Conservation (phyloP, 2,329 filamentous ascomycete genomes). For the Beauveria bassiana region DNA sequence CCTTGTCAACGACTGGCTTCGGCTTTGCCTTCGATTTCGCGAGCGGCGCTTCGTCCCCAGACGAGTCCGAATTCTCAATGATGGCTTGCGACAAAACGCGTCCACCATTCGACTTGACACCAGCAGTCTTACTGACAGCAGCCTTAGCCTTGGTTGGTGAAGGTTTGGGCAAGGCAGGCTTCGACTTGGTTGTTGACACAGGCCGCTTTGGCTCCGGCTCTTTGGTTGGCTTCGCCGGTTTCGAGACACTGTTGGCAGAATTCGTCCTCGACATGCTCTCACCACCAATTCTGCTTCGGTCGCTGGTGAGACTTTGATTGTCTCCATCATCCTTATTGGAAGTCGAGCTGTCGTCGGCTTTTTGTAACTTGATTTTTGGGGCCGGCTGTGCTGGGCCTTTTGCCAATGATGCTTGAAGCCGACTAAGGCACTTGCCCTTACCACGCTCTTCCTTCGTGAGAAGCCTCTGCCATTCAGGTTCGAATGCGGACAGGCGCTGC, state of each 20-base stretch:
- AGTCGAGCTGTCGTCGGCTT: conserved; percentile 38
- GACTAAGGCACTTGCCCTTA: conserved; percentile 52
- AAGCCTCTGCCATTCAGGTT: conserved; percentile 55
- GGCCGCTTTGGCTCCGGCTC: conserved; percentile 51
- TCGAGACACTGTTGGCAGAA: conserved; percentile 42
- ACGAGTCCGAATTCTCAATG: conserved; percentile 48
- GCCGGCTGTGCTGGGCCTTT: conserved; percentile 40
- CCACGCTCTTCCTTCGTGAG: conserved; percentile 50
- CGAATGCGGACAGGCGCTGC: conserved; percentile 45
- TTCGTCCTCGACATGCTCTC: conserved; percentile 42
- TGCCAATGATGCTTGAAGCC: conserved; percentile 51
- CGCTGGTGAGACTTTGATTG: conserved; percentile 20
- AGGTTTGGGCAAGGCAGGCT: conserved; percentile 28
- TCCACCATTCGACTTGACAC: conserved; percentile 30
- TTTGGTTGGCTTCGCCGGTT: conserved; percentile 50
- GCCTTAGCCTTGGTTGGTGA: conserved; percentile 36
- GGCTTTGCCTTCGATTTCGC: conserved; percentile 19
- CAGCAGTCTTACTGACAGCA: conserved; percentile 18
- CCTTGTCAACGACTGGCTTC: conserved; percentile 8
- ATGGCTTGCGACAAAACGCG: conserved; percentile 48
- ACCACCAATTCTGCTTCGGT: conserved; percentile 24
- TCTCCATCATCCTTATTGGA: conserved; percentile 32
- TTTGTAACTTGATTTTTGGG: conserved; percentile 43
- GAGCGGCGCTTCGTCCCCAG: conserved; percentile 39
- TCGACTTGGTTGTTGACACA: conserved; percentile 30